A percentile compares a stretch with the other conserved stretches of the same genome.
Conservation (phyloP, 495 filamentous ascomycete genomes). For the Podospora didyma region DNA sequence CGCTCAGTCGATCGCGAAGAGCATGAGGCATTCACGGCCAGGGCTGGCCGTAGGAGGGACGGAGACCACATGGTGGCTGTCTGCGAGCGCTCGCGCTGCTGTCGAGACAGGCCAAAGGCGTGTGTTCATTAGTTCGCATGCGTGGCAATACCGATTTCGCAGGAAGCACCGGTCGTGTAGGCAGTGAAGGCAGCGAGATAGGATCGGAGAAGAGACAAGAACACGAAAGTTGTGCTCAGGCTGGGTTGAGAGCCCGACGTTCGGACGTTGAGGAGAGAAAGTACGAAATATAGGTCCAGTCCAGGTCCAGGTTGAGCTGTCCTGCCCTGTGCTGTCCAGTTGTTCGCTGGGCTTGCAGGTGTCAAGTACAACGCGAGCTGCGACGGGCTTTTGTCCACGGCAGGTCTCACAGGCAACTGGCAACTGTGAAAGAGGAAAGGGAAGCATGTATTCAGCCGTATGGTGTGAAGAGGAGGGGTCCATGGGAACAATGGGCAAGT, state of each 20-base stretch:
- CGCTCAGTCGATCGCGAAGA: constrained; percentile 12
- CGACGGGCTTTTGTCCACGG: not conserved
- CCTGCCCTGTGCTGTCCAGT: not conserved
- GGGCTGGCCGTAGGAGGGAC: constrained; percentile 16
- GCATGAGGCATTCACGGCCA: constrained; percentile 21
- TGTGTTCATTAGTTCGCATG: constrained; percentile 22
- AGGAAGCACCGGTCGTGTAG: not conserved
- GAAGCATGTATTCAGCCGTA: not conserved
- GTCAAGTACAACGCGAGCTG: constrained; percentile 1
- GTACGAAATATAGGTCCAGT: not conserved
- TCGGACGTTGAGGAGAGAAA: not conserved
- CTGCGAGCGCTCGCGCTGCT: constrained; percentile 18
- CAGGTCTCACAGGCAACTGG: not conserved
- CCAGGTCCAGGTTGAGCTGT: not conserved
- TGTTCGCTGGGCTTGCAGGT: constrained; percentile 1
- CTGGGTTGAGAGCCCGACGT: not conserved
- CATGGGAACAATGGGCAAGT: not conserved
- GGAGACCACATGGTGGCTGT: constrained; percentile 21
- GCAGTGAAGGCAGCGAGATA: not conserved
- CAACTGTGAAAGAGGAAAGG: not conserved
- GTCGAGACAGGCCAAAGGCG: constrained; percentile 16
- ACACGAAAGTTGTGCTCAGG: not conserved
- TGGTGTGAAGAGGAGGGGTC: not conserved
- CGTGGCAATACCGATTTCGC: not conserved
- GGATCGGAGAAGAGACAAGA: not conserved